A percentile compares a stretch with the other conserved stretches of the same genome.
phyloP scores from a whole-genome alignment of 1,284 basidiomycete genomes.

The Puccinia hordei region DNA sequence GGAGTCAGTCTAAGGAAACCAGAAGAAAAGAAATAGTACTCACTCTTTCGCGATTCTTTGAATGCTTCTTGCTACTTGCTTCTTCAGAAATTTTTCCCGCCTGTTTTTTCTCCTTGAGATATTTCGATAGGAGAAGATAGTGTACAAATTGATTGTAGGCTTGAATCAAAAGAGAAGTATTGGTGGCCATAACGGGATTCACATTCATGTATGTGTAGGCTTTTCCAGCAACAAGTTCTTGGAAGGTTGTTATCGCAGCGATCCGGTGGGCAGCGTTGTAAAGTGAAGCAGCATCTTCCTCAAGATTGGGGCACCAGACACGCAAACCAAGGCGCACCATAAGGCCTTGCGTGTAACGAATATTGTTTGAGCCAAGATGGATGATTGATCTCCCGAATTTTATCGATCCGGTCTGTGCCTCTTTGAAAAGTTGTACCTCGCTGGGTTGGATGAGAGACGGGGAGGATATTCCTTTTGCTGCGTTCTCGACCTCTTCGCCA shows the following conservation, averaged over 20 bases:
- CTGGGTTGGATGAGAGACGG: too few species aligned
- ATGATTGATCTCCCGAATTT: not conserved
- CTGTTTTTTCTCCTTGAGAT: constrained; percentile 15
- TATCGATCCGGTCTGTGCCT: not conserved
- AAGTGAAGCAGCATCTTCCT: too few species aligned
- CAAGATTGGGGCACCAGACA: too few species aligned
- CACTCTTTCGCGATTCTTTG: not conserved
- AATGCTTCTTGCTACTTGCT: not conserved
- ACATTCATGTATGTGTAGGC: constrained; percentile 30
- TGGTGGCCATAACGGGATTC: not conserved
- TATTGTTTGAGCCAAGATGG: constrained; percentile 12
- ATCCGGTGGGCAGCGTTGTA: too few species aligned
- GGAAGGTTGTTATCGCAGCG: too few species aligned
- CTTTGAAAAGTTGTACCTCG: not conserved
- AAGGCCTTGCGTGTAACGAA: not conserved
- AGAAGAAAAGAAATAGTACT: constrained; percentile 11
- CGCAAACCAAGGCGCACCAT: too few species aligned
- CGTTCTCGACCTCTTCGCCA: not conserved
- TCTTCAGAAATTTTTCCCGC: not conserved
- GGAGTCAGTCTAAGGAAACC: not conserved
- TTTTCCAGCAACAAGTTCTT: not conserved
- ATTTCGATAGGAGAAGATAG: constrained; percentile 1
- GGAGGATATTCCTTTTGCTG: not conserved
- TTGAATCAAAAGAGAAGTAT: constrained; percentile 16
- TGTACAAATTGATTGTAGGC: constrained; percentile 39